These are phyloP conservation scores for Globisporangium okanoganense DNA, from an alignment of 352 stramenopile species.

Conservation along the genomic window DNA sequence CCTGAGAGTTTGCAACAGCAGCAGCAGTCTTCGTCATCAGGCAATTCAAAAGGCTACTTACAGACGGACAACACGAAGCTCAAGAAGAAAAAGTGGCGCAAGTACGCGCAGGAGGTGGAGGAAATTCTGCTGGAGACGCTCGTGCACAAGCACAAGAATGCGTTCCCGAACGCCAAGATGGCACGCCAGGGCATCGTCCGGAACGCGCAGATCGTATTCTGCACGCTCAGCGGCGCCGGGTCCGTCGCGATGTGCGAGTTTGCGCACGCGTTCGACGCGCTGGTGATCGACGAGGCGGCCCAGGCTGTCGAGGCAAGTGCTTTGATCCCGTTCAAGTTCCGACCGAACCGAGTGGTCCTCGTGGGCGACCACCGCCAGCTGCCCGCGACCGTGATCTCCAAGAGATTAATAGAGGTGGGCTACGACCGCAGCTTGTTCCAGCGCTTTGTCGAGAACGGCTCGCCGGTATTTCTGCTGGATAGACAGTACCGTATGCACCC, in stretches of 20 bases:
- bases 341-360: slow-evolving; percentile 74
- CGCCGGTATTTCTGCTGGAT: slow-evolving; percentile 85
- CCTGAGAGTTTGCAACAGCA: slow-evolving; percentile 54
- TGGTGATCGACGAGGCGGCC: slow-evolving; percentile 97
- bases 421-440: slow-evolving; percentile 97
- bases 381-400: slow-evolving; percentile 96
- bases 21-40: slow-evolving; percentile 22
- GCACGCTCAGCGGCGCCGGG: slow-evolving; percentile 76
- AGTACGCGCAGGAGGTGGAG: slow-evolving; percentile 69
- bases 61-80: slow-evolving; percentile 35
- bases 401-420: slow-evolving; percentile 69
- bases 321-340: slow-evolving; percentile 96
- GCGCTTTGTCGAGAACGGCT: slow-evolving; percentile 86
- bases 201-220: slow-evolving; percentile 81
- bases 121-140: slow-evolving; percentile 67
- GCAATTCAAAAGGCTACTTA: slow-evolving; percentile 12
- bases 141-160: slow-evolving; percentile 53
- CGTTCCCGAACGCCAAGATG: slow-evolving; percentile 51
- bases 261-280: slow-evolving; percentile 93
- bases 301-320: slow-evolving; percentile 95
- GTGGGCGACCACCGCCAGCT: slow-evolving; percentile 97
- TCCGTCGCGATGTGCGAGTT: slow-evolving; percentile 84
- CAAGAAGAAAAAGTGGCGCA: slow-evolving; percentile 67
- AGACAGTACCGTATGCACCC: slow-evolving; percentile 98
- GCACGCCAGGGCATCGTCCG: slow-evolving; percentile 66